These are phyloP conservation scores for Russula emetica DNA, from an alignment of 768 basidiomycete genomes.

Conservation along the genomic window DNA sequence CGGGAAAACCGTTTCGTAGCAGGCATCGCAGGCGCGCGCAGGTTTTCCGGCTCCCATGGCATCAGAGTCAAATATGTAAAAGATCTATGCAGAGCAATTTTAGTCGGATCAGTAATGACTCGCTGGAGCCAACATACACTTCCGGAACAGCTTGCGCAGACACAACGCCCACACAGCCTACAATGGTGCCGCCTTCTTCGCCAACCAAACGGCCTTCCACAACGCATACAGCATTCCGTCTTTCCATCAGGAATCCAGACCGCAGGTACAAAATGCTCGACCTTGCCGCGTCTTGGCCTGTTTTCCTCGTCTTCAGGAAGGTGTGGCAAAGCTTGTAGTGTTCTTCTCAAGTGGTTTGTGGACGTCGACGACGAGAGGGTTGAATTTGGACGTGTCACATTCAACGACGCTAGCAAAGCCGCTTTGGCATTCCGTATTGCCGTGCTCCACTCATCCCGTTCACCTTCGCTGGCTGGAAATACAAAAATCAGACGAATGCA, in stretches of 20 bases:
- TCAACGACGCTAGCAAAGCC: slow-evolving; percentile 64
- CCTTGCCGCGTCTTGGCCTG: slow-evolving; percentile 46
- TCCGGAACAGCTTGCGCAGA: slow-evolving; percentile 80
- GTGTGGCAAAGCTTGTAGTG: slow-evolving; percentile 69
- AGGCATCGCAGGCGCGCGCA: slow-evolving; percentile 79
- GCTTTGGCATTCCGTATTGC: slow-evolving; percentile 68
- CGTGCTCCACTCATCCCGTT: slow-evolving; percentile 61
- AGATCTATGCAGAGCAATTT: slow-evolving; percentile 50
- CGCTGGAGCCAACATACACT: slow-evolving; percentile 46
- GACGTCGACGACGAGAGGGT: slow-evolving; percentile 76
- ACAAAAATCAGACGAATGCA: neutral
- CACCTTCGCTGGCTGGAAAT: slow-evolving; percentile 46
- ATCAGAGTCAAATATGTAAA: slow-evolving; percentile 63
- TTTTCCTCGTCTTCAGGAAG: slow-evolving; percentile 45
- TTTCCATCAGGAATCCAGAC: slow-evolving; percentile 90
- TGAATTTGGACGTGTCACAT: slow-evolving; percentile 70
- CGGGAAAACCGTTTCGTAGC: slow-evolving; percentile 85
- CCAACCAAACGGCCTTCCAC: slow-evolving; percentile 72
- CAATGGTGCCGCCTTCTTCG: slow-evolving; percentile 80
- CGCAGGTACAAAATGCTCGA: slow-evolving; percentile 84
- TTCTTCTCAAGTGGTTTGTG: slow-evolving; percentile 68
- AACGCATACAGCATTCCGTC: slow-evolving; percentile 83
- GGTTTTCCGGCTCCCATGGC: slow-evolving; percentile 50
- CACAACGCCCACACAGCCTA: slow-evolving; percentile 77
- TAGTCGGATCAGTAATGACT: slow-evolving; percentile 11